Conservation (phyloP, 805 yeast genomes). For the Myxozyma neotropica region DNA sequence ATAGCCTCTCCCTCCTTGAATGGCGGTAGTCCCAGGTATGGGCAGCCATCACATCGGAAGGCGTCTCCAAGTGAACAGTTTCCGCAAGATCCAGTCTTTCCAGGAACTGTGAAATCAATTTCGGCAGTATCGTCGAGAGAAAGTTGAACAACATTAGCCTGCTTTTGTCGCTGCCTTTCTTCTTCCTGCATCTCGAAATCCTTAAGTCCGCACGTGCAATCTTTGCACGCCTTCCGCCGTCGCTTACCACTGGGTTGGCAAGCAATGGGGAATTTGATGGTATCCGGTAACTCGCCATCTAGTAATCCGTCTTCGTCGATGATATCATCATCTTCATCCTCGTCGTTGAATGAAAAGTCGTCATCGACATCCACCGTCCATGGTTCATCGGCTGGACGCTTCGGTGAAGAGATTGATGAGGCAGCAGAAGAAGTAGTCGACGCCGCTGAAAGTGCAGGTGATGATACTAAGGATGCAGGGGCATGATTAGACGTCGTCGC, state of each 20-base stretch:
- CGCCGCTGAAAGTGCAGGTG: constrained; percentile 46
- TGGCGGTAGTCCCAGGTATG: constrained; percentile 95
- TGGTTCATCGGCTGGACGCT: constrained; percentile 47
- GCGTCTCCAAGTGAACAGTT: constrained; percentile 98
- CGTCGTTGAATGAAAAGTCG: constrained; percentile 58
- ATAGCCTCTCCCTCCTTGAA: constrained; percentile 96
- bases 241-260: constrained; percentile 32
- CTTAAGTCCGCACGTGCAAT: constrained; percentile 95
- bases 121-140: constrained; percentile 76
- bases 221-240: constrained; percentile 94
- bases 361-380: constrained; percentile 50
- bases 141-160: constrained; percentile 57
- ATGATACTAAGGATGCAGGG: constrained; percentile 38
- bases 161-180: constrained; percentile 46
- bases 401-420: constrained; percentile 43
- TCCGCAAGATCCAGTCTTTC: constrained; percentile 91
- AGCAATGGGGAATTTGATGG: constrained; percentile 38
- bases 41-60: constrained; percentile 97
- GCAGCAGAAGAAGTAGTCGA: constrained; percentile 48
- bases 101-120: constrained; percentile 93
- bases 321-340: constrained; percentile 53
- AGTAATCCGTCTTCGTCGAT: constrained; percentile 63
- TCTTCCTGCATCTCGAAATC: constrained; percentile 67
- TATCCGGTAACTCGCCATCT: constrained; percentile 45
- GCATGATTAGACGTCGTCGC: not conserved